A percentile compares a stretch with the other conserved stretches of the same genome.
Evolutionary conservation across 768 basidiomycete species (phyloP).

Genomic region (Tricholoma sp.): DNA sequence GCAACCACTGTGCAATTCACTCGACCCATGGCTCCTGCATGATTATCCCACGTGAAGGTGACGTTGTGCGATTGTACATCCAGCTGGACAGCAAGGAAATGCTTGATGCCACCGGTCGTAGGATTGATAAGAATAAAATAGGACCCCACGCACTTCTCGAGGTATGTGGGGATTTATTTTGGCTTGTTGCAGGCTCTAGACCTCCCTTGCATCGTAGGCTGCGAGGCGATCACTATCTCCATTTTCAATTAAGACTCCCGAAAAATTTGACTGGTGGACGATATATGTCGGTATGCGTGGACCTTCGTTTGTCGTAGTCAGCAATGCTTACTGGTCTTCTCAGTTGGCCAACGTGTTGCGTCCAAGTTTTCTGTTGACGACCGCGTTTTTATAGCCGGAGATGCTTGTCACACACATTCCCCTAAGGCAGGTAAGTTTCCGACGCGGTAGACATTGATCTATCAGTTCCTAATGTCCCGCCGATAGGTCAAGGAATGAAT

Average conservation of each 20-base stretch:
- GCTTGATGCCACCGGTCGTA: conserved; percentile 38
- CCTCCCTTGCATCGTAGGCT: conserved; percentile 30
- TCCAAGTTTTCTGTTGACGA: conserved; percentile 54
- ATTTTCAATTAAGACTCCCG: conserved; percentile 43
- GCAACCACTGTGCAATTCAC: conserved; percentile 61
- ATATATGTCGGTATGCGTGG: conserved; percentile 47
- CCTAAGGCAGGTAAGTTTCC: conserved; percentile 51
- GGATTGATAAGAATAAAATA: conserved; percentile 49
- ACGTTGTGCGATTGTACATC: conserved; percentile 66
- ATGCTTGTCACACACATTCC: conserved; percentile 68
- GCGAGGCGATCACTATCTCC: conserved; percentile 54
- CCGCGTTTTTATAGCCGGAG: conserved; percentile 72
- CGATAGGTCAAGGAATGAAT: conserved; percentile 68
- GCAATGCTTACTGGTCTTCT: neutral
- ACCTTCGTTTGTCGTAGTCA: conserved; percentile 17
- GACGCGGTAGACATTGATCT: neutral
- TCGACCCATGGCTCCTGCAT: conserved; percentile 65
- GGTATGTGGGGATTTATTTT: conserved; percentile 24
- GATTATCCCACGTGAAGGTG: conserved; percentile 69
- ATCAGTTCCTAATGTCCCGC: too few relatives aligned
- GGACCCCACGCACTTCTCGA: conserved; percentile 48
- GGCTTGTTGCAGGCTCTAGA: neutral
- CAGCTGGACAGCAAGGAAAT: conserved; percentile 52
- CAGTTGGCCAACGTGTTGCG: conserved; percentile 75
- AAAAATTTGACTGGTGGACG: conserved; percentile 67